phyloP scores from a whole-genome alignment of 495 filamentous ascomycete genomes.

The Xanthoparmelia taractica region DNA sequence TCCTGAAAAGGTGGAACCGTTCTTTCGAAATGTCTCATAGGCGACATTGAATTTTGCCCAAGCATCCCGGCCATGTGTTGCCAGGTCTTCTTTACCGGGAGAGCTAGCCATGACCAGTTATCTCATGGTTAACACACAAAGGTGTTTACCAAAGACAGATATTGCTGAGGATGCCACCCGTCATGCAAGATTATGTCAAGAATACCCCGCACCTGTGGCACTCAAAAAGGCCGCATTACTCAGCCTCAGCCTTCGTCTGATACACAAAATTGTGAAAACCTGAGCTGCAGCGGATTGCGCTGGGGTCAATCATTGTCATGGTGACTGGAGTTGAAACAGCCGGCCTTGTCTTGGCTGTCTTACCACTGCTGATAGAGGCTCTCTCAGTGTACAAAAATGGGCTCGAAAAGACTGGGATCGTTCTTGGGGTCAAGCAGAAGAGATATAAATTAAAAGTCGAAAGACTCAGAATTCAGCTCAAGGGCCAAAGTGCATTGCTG shows the following conservation, averaged over 20 bases:
- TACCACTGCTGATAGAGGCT: conserved; percentile 5
- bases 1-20: background rate
- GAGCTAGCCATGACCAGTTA: background rate
- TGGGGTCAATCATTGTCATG: background rate
- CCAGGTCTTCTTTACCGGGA: background rate
- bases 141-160: background rate
- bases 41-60: background rate
- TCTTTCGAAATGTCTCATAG: background rate
- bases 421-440: too few relatives aligned
- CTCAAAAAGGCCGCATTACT: too few relatives aligned
- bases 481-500: too few relatives aligned
- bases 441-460: too few relatives aligned
- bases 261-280: too few relatives aligned
- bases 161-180: background rate
- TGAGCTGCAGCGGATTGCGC: too few relatives aligned
- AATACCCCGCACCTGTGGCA: background rate
- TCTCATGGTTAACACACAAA: background rate
- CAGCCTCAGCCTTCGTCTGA: too few relatives aligned
- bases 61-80: background rate
- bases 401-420: too few relatives aligned
- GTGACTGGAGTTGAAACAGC: conserved; percentile 5
- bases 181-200: background rate
- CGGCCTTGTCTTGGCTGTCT: background rate
- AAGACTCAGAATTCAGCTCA: too few relatives aligned
- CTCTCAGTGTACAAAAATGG: conserved; percentile 1